phyloP scores from a whole-genome alignment of 208 protist genomes.

The Leishmania gerbilli region DNA sequence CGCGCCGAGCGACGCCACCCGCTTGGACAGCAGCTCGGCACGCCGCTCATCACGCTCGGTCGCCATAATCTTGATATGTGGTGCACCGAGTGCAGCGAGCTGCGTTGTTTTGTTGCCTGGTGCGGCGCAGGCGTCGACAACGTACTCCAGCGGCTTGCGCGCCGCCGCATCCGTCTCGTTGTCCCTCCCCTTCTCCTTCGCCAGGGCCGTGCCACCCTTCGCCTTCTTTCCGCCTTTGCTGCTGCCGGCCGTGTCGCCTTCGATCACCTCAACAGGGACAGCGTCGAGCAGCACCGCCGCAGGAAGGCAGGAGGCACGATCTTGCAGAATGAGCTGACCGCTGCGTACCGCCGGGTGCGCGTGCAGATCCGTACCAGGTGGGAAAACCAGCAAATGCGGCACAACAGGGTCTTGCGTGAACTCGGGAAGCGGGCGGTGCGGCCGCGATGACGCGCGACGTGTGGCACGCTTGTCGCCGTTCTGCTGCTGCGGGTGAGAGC shows the following conservation, averaged over 20 bases:
- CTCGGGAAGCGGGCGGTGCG: slow-evolving; percentile 37
- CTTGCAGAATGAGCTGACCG: slow-evolving; percentile 89
- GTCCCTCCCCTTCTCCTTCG: background rate
- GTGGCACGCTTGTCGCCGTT: slow-evolving; percentile 4
- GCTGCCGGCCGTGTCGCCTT: background rate
- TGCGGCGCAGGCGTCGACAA: slow-evolving; percentile 91
- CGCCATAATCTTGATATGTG: slow-evolving; percentile 82
- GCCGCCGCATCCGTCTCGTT: background rate
- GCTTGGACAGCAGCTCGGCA: slow-evolving; percentile 59
- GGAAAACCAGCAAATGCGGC: slow-evolving; percentile 84
- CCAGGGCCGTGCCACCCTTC: background rate
- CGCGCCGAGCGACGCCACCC: slow-evolving; percentile 70
- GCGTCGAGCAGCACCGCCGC: slow-evolving; percentile 84
- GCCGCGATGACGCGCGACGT: slow-evolving; percentile 13
- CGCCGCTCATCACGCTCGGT: slow-evolving; percentile 84
- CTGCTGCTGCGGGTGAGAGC: background rate
- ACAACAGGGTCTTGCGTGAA: slow-evolving; percentile 79
- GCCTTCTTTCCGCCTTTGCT: background rate
- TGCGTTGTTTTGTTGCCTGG: slow-evolving; percentile 94
- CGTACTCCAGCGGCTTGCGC: slow-evolving; percentile 66
- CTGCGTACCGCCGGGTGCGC: slow-evolving; percentile 84
- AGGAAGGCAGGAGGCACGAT: slow-evolving; percentile 91
- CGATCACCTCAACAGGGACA: slow-evolving; percentile 36
- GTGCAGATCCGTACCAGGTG: slow-evolving; percentile 84
- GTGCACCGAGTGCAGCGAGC: slow-evolving; percentile 72